These are phyloP conservation scores for Lepiota brunneoincarnata DNA, from an alignment of 768 basidiomycete species.

Conservation along the genomic window DNA sequence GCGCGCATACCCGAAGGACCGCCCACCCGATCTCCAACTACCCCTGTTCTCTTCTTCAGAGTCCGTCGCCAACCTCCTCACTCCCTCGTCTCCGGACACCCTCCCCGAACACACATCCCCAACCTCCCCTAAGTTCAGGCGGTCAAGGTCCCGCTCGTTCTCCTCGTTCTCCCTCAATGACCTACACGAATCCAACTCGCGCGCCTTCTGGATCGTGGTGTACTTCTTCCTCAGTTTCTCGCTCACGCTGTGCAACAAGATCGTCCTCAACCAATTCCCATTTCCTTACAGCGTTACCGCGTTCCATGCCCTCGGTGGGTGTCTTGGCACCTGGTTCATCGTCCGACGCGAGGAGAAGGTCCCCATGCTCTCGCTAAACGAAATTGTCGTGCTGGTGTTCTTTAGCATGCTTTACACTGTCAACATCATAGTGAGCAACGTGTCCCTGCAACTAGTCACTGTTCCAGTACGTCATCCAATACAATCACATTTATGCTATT, in stretches of 20 bases:
- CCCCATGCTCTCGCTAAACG: constrained; percentile 39
- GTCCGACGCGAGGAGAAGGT: constrained; percentile 30
- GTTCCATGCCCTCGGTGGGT: constrained; percentile 83
- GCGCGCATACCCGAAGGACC: constrained; percentile 7
- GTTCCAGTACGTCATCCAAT: constrained; percentile 55
- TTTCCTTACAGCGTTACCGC: constrained; percentile 96
- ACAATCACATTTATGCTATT: neutral
- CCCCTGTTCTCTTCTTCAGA: neutral
- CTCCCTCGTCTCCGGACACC: constrained; percentile 1
- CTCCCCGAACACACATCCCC: constrained; percentile 8
- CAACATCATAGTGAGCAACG: constrained; percentile 94
- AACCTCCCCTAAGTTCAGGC: neutral
- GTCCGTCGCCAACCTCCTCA: neutral
- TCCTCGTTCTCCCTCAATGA: neutral
- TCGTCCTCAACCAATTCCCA: constrained; percentile 86
- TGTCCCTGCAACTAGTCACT: constrained; percentile 85
- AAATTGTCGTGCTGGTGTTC: constrained; percentile 64
- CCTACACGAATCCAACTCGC: constrained; percentile 17
- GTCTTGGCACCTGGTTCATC: constrained; percentile 73
- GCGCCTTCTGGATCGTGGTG: constrained; percentile 59
- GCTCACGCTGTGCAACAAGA: constrained; percentile 95
- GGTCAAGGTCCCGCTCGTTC: neutral
- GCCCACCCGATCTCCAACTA: neutral
- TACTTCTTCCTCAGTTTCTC: constrained; percentile 92
- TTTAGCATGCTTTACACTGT: constrained; percentile 92